Base-by-base conservation (phyloP, 2,329 filamentous ascomycete species). In the Bimuria novae-zelandiae region DNA sequence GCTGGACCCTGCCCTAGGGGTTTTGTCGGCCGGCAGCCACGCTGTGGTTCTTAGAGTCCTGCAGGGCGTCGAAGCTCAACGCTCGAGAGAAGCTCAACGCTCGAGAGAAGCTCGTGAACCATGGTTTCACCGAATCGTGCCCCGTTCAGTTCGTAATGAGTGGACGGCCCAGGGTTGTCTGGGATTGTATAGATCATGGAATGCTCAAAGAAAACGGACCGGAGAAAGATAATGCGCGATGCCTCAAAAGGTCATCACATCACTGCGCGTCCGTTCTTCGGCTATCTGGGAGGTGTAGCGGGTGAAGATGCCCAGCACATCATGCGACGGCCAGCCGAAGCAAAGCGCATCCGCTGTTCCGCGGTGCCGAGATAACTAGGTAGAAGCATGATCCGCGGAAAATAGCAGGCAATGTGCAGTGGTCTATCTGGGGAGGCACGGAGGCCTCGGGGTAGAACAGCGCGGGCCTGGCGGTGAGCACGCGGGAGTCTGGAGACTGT, bases 261-360 rank as follows among this genome's bases (percentile, higher is more conserved):
- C 11, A 48, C 51, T 25, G 19, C 8, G 17, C 6, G 17, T 37
- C 51, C 53, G 49, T 52, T 32, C 12, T 32, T 63, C 60, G 61
- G 57, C 53, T 62, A 57, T 44, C 29, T 36, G 22, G 16, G 22
- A 10, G 23, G 41, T 8, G 41, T 19, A 27, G 22, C n/a, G 8
- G 23, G 19, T 10, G 16, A 7, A 21, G n/a, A 7, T n/a, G 17
- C 35, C 21, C 37, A 40, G 37, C 17, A 14, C 11, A 35, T 43
- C 29, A 23, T 45, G 42, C 22, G 29, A 35, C 29, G 55, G 49
- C 16, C 37, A 48, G 60, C 64, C 65, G 65, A 66, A 63, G 63
- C 61, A 68, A 68, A 67, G 59, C 65, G 63, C 51, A 17, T 49
- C 55, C 51, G 45, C 56, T 58, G 33, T 53, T 51, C 57, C 58